Evolutionary conservation across 1,139 yeast species (phyloP).

Genomic region (Ogataea hybrid): DNA sequence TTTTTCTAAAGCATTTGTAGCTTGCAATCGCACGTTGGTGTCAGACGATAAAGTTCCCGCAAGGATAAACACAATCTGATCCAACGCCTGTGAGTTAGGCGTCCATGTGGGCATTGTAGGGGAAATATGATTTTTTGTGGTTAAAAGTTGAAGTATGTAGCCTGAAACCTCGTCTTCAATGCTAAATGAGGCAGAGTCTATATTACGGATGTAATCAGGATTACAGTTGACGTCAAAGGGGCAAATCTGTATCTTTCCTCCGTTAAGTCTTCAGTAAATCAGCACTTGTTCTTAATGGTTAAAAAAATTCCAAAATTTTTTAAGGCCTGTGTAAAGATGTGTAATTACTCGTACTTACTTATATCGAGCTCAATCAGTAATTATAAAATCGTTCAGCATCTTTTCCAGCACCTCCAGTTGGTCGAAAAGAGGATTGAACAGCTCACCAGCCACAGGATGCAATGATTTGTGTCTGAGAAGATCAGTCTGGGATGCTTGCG

Average conservation of each 20-base stretch:
- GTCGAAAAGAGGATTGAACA: slow-evolving; percentile 49
- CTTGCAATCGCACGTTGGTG: slow-evolving; percentile 50
- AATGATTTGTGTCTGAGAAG: slow-evolving; percentile 8
- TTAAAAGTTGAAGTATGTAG: not conserved
- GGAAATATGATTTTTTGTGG: slow-evolving; percentile 2
- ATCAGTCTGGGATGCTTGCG: slow-evolving; percentile 7
- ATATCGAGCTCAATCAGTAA: slow-evolving; percentile 7
- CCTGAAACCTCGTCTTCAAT: too few relatives aligned
- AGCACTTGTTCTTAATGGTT: not conserved
- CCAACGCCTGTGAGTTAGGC: slow-evolving; percentile 59
- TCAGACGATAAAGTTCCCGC: slow-evolving; percentile 64
- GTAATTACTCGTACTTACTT: not conserved
- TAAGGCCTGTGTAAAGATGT: slow-evolving; percentile 2
- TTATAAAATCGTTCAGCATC: slow-evolving; percentile 30
- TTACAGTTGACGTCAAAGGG: not conserved
- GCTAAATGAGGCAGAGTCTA: not conserved
- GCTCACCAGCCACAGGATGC: slow-evolving; percentile 44
- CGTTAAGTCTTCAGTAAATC: not conserved
- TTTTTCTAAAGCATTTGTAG: slow-evolving; percentile 64
- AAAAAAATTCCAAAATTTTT: slow-evolving; percentile 5
- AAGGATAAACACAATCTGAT: slow-evolving; percentile 62
- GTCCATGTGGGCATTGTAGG: slow-evolving; percentile 44
- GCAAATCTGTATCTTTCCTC: not conserved
- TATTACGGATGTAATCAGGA: not conserved
- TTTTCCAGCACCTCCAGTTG: slow-evolving; percentile 44